phyloP scores from a whole-genome alignment of 345 rosid species.

The Citrus inodora region DNA sequence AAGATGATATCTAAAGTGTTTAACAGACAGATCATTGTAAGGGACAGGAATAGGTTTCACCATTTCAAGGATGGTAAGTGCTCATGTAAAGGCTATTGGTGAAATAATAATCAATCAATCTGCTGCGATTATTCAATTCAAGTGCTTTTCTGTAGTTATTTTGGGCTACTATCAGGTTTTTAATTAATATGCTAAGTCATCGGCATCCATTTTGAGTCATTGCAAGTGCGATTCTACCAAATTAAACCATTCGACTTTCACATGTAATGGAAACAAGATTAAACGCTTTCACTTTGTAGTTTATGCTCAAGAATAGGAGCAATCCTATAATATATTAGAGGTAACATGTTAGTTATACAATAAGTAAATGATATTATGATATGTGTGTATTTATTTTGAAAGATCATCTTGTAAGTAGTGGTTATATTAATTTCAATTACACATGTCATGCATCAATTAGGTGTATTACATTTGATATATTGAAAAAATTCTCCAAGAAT shows the following conservation, averaged over 20 bases:
- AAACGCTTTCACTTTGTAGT: background rate
- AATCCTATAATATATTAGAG: no score
- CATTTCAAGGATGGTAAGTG: slow-evolving; percentile 57
- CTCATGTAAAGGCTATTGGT: slow-evolving; percentile 68
- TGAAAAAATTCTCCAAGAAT: no score
- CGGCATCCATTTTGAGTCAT: no score
- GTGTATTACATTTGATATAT: no score
- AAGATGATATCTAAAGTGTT: slow-evolving; percentile 54
- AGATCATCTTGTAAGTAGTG: fast-evolving
- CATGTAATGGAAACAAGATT: background rate
- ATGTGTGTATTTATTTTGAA: no score
- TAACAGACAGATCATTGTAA: slow-evolving; percentile 55
- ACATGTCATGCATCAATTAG: no score
- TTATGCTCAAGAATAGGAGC: no score
- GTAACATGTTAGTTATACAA: no score
- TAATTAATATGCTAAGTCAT: background rate
- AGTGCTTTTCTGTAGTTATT: background rate
- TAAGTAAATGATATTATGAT: no score
- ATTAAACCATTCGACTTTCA: no score
- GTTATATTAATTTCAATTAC: no score
- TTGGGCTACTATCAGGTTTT: background rate
- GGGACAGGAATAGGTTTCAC: slow-evolving; percentile 65
- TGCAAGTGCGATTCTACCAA: no score
- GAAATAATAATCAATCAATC: slow-evolving; percentile 11
- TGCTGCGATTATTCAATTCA: background rate